Conservation (phyloP, 192 early-diverging fungal genomes). For the Backusella tuberculispora region DNA sequence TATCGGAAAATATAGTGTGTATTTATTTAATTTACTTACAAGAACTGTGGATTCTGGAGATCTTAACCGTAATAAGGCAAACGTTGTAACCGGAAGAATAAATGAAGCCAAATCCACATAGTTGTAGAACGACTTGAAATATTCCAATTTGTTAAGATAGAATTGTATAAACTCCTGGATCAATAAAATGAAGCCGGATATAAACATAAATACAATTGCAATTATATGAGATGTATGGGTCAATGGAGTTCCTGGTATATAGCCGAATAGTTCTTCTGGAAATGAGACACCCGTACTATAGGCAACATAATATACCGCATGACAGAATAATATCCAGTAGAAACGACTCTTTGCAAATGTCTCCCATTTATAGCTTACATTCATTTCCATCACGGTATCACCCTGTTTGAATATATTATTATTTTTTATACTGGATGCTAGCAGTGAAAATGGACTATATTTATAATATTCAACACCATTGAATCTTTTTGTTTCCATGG, state of each 20-base stretch:
- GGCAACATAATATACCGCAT: not conserved
- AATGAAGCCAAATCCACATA: conserved; percentile 8
- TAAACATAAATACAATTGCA: not conserved
- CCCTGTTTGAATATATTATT: conserved; percentile 13
- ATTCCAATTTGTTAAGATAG: not conserved
- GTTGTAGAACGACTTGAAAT: conserved; percentile 1
- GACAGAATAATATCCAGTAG: not conserved
- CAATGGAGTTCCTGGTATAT: not conserved
- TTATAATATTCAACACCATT: not conserved
- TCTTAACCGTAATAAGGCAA: not conserved
- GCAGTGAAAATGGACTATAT: not conserved
- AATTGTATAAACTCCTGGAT: conserved; percentile 4
- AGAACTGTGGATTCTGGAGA: not conserved
- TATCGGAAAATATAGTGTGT: not conserved
- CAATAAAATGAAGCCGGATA: not conserved
- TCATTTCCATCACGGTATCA: conserved; percentile 18
- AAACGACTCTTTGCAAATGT: not conserved
- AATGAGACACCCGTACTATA: conserved; percentile 9
- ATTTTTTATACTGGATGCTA: not conserved
- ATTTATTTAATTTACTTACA: not conserved
- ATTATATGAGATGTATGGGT: not conserved
- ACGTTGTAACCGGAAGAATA: not conserved
- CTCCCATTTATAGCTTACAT: conserved; percentile 20
- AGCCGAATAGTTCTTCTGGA: not conserved
- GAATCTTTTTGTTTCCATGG: not conserved